Base-by-base conservation (phyloP, 805 yeast genomes). In the Ogataea minuta region DNA sequence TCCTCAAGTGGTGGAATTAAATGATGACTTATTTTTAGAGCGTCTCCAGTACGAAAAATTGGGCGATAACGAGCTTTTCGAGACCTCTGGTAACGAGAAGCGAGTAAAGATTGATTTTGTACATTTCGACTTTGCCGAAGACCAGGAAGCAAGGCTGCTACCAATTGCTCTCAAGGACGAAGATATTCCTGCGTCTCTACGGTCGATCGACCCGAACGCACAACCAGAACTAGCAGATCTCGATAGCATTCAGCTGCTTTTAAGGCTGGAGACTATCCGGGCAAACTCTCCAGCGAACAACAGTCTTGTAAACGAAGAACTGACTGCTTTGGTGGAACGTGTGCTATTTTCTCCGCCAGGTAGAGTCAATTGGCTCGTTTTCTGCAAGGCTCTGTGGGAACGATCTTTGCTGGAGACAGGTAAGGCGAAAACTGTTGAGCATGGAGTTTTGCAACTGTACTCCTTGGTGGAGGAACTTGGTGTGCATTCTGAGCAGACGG, bases 361-460 rank as follows among this genome's bases (percentile, higher is more conserved):
- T 4, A 48, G 65, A 1, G 72, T 76, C 12, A 84, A 86, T 59
- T 89, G 96, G 89, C 64, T 84, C 1, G 60, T 91, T 3, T 88
- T 81, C 53, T 77, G 90, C 2, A 71, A 90, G 46, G 84, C 95
- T 0, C 66, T 93, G 30, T 93, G 97, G 96, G 85, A 83, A 54
- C 76, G 98, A 59, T 87, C 96, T 6, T 53, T 85, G 14, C 67
- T 90, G 25, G 99, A 93, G 59, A 76, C 95, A 0, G 71, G 73
- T 34, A 81, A 79, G 49, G 79, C 95, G 1, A 81, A 84, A 57
- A 91, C 97, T 1, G 82, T 91, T 16, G 98, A 93, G 64, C 75
- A 99, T 59, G 98, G 98, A 35, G 80, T 90, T 4, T 68, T 93
- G 36, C 99, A 93, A 63, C 81, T 93, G 82, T 91, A 90, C 39